phyloP scores from a whole-genome alignment of 78 protist genomes.

The Dictyostelium citrinum region DNA sequence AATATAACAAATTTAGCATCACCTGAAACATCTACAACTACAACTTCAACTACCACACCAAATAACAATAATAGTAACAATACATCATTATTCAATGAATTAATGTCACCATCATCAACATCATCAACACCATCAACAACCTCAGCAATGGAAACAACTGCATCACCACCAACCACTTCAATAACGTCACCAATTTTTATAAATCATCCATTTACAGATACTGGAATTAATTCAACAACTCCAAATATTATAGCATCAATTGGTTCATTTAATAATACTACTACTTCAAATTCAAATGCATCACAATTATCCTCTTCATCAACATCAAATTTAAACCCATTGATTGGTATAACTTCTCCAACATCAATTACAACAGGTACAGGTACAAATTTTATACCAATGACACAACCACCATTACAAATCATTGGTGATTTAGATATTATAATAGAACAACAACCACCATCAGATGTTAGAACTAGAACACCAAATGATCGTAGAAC shows the following conservation, averaged over 20 bases:
- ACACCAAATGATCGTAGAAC: slow-evolving; percentile 73
- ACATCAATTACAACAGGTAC: slow-evolving; percentile 7
- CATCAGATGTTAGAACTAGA: slow-evolving; percentile 62
- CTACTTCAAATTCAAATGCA: not conserved
- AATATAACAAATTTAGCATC: not conserved
- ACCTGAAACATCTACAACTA: not conserved
- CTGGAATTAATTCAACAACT: not conserved
- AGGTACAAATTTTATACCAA: not conserved
- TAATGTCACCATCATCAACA: not conserved
- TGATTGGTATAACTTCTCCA: not conserved
- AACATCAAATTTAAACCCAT: slow-evolving; percentile 1
- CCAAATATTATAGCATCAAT: not conserved
- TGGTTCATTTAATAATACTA: not conserved
- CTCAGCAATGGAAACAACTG: not conserved
- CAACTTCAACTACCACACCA: too few relatives aligned
- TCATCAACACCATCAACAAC: not conserved
- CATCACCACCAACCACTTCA: not conserved
- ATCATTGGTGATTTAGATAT: slow-evolving; percentile 34
- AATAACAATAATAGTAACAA: not conserved
- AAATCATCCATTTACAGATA: not conserved
- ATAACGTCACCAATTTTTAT: not conserved
- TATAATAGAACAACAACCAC: slow-evolving; percentile 70
- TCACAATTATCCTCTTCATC: not conserved
- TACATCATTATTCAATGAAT: not conserved
- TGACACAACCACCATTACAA: not conserved